Evolutionary conservation across 148 eudicot genomes (phyloP).

Genomic region (Mesembryanthemum crystallinum): DNA sequence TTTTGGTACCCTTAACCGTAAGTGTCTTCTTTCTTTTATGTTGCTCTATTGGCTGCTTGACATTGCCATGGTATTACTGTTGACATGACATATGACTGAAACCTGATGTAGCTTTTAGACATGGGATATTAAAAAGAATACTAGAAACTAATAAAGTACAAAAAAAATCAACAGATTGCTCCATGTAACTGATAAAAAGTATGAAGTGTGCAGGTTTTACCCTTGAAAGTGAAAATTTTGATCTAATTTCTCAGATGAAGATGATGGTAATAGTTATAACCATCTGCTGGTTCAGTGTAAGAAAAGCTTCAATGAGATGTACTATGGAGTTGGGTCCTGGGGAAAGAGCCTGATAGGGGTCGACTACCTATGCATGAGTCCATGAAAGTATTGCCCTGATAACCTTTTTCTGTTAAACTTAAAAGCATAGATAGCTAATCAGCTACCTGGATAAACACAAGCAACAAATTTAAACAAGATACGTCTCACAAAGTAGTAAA

Average conservation of each 20-base stretch:
- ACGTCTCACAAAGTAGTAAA: background rate
- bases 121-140: background rate
- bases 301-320: background rate
- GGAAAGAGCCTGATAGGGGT: background rate
- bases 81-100: background rate
- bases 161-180: background rate
- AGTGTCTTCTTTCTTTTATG: constrained; percentile 30
- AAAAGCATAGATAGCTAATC: background rate
- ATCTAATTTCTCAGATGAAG: background rate
- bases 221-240: background rate
- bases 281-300: background rate
- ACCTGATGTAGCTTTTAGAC: constrained; percentile 10
- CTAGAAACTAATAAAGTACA: background rate
- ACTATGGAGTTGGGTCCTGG: background rate
- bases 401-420: no score
- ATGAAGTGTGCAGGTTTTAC: background rate
- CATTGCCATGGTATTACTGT: background rate
- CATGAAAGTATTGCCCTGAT: no score
- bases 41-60: background rate
- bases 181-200: background rate
- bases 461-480: background rate
- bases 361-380: no score
- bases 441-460: background rate
- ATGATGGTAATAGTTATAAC: background rate
- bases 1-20: constrained; percentile 65